A percentile compares a stretch with the other conserved stretches of the same genome.
Conservation (phyloP, 2,329 filamentous ascomycete genomes). For the Fusarium gaditjirri region DNA sequence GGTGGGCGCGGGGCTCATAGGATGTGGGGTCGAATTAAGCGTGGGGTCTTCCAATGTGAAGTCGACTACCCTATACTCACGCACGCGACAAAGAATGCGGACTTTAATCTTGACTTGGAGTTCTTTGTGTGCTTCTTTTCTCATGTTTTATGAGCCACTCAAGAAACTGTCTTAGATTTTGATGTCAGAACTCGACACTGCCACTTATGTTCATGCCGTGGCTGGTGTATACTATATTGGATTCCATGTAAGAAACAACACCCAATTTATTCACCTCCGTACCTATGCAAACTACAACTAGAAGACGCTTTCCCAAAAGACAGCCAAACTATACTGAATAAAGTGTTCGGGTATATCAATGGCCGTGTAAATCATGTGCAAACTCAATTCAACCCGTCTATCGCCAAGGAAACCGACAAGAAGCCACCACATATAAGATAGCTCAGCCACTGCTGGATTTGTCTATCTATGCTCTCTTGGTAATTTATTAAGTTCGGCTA, state of each 20-base stretch:
- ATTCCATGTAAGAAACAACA: too few species aligned
- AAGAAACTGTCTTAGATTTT: neutral
- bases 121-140: neutral
- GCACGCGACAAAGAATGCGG: neutral
- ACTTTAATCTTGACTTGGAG: neutral
- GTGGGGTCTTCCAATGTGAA: neutral
- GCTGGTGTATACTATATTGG: accelerated
- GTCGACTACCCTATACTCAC: constrained; percentile 14
- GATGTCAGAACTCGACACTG: neutral
- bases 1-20: constrained; percentile 39
- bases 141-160: neutral
- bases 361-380: neutral
- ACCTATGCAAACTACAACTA: neutral
- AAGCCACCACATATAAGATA: neutral
- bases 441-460: neutral
- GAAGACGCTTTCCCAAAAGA: neutral
- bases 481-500: neutral
- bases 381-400: neutral
- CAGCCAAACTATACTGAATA: too few species aligned
- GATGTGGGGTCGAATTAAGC: constrained; percentile 20
- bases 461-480: neutral
- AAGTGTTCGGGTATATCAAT: too few species aligned
- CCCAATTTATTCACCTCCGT: too few species aligned
- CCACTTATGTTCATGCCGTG: neutral
- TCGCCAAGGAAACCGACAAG: neutral